Evolutionary conservation across 1,139 yeast species (phyloP), one percentile per base, ranked within the genome.

Genomic region (Entelexis sorbosivorans): DNA sequence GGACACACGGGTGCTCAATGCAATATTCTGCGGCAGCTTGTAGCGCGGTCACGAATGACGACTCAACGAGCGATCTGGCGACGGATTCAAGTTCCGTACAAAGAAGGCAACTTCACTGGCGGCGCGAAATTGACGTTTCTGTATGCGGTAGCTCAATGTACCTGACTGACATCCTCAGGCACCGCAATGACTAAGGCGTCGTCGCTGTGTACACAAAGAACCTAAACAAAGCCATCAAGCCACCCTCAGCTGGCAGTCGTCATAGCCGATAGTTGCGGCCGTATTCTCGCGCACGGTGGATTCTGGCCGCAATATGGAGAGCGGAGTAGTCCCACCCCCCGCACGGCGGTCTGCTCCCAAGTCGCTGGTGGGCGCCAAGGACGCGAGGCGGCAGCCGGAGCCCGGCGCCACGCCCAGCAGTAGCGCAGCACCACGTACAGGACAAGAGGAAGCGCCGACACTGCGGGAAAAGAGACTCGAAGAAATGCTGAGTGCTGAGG

Each of bases 271-370:
- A 20, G 16, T 11, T 4, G n/a, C 9, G 24, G 38, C 38, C 5
- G 38, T 26, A 13, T 24, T 39, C 17, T 16, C 5, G 28, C 20
- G 29, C 3, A 29, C 16, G 6, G 26, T 10, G n/a, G 11, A 7
- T 6, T 10, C 17, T 11, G 44, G 44, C 19, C 34, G 5, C 17
- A 28, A 2, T 2, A 40, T 40, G 44, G 44, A 40, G 34, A 40
- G 26, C 19, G 44, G 44, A 11, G 35, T 29, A 29, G 44, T 11
- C 16, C 43, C 43, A n/a, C 44, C 44, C 8, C 44, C 34, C 5
- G 19, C 44, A 26, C 44, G 44, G 29, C 33, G 44, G 44, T 40
- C 44, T 16, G 34, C 44, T 13, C 44, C 44, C 14, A 28, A n/a
- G 17, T 29, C 44, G 10, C 26, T 40, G 2, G 34, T 40, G 5